A percentile compares a stretch with the other conserved stretches of the same genome.
Conservation (phyloP, 306 rosid genomes). For the Trifolium fragiferum region DNA sequence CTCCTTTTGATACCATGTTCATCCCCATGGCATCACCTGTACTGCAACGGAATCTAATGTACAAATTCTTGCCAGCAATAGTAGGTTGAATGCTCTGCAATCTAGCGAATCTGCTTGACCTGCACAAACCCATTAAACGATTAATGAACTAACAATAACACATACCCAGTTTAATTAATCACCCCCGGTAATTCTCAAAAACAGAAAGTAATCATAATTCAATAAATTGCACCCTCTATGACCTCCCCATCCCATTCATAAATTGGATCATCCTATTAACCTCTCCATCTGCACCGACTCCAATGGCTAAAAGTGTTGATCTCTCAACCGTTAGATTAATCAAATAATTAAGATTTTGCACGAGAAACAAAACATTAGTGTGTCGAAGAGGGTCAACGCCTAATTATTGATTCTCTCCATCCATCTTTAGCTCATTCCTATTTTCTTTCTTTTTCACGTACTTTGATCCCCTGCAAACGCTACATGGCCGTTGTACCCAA, state of each 20-base stretch:
- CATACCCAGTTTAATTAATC: neutral
- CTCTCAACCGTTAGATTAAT: neutral
- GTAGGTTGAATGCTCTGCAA: constrained; percentile 59
- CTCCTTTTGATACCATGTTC: constrained; percentile 88
- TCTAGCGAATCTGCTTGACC: constrained; percentile 75
- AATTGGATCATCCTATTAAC: neutral
- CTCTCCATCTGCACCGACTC: neutral
- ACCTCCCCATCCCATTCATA: neutral
- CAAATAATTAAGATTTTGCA: neutral
- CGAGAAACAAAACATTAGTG: neutral
- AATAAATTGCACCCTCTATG: neutral
- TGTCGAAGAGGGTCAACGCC: neutral
- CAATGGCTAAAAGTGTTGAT: neutral
- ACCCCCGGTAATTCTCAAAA: neutral
- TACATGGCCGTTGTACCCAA: neutral
- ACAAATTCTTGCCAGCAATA: constrained; percentile 68
- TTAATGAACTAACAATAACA: constrained; percentile 1
- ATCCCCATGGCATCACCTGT: constrained; percentile 89
- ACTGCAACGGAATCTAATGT: constrained; percentile 68
- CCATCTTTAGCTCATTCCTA: neutral
- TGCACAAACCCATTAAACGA: constrained; percentile 41
- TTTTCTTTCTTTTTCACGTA: neutral
- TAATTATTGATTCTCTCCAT: neutral
- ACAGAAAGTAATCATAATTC: neutral
- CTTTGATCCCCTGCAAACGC: neutral